Base-by-base conservation (phyloP, 441 rosid genomes). In the Erodium moschatum region DNA sequence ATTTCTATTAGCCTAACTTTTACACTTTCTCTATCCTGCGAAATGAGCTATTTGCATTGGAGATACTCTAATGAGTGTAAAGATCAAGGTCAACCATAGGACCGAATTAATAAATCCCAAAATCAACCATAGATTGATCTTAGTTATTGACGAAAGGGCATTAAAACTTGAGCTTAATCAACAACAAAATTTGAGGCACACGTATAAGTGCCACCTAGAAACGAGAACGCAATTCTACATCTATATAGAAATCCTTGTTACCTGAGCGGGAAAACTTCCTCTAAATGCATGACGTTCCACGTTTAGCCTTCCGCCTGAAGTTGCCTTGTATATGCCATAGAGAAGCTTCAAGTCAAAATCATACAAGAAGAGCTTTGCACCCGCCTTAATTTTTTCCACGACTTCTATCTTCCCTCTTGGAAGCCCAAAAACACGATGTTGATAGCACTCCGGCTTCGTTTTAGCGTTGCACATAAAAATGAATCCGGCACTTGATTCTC, bases 291-390 rank as follows among this genome's bases (percentile, higher is more conserved):
- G 40, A 9, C 73, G 77, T 38, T 74, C 73, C 60, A 69, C 15
- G 31, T 69, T 72, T 76, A 82, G 64, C 68, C 66, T 76, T 73
- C 87, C 87, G 66, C 65, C 9, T 24, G 77, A 65, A 31, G 77
- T 63, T 63, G 86, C 88, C 72, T 84, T 84, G 35, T 78, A 82
- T 0, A 80, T 72, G 18, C 87, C 87, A 76, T 80, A 83, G 11
- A 85, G 84, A 80, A 79, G 83, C 69, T 63, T 82, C 76, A 76
- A 67, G 62, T 81, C 84, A 72, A 80, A 83, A 76, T 85, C 87
- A 69, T 67, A 85, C 3, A 85, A 77, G 68, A 85, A 83, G 42
- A 83, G 85, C 75, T 83, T 85, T 78, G 75, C 78, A 60, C 87
- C 83, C 1, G 82, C 79, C 68, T 64, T 80, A 18, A 84, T 81